Evolutionary conservation across 1,284 basidiomycete genomes (phyloP).

Genomic region (Cronartium quercuum): DNA sequence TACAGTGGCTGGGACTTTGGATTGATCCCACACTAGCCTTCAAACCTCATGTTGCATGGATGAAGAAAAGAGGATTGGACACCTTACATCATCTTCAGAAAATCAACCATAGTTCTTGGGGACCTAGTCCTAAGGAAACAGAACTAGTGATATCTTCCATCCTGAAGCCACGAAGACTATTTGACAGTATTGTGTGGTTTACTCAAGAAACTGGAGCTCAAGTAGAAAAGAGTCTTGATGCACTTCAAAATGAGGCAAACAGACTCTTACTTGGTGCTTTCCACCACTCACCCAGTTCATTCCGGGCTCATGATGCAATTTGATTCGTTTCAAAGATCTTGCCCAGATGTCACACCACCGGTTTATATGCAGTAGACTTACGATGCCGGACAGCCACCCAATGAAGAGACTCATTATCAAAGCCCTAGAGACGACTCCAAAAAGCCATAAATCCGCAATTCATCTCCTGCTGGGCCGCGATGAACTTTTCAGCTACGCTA

Average conservation of each 20-base stretch:
- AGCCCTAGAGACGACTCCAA: not conserved
- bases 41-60: not conserved
- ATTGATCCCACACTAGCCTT: not conserved
- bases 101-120: not conserved
- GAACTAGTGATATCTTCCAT: not conserved
- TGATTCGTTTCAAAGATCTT: not conserved
- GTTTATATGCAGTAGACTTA: not conserved
- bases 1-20: not conserved
- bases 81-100: not conserved
- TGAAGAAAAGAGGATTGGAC: not conserved
- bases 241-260: not conserved
- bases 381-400: not conserved
- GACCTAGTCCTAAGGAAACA: not conserved
- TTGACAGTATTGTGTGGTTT: not conserved
- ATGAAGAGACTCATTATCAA: not conserved
- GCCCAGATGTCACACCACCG: not conserved
- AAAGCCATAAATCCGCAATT: not conserved
- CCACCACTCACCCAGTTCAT: not conserved
- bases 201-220: not conserved
- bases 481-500: not conserved
- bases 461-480: not conserved
- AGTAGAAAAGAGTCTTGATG: not conserved
- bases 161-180: not conserved
- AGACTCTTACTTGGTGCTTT: not conserved
- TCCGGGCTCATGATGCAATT: not conserved